Evolutionary conservation across 345 rosid species (phyloP).

Genomic region (Schrenkiella parvula): DNA sequence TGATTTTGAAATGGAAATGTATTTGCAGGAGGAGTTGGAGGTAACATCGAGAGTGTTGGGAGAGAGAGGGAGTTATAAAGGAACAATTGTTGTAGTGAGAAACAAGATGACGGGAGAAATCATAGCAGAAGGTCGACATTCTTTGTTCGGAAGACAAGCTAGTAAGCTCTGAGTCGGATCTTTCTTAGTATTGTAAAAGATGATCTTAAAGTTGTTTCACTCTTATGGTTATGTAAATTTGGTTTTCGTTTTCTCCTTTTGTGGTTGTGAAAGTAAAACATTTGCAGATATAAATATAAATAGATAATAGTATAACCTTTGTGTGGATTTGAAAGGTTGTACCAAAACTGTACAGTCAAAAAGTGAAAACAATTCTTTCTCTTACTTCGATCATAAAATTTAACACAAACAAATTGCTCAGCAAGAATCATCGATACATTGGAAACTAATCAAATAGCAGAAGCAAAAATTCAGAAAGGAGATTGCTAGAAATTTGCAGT

Average conservation of each 20-base stretch:
- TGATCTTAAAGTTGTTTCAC: neutral
- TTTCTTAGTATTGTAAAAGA: neutral
- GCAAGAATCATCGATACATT: neutral
- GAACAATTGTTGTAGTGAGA: constrained; percentile 59
- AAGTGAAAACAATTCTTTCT: neutral
- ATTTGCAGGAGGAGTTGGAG: constrained; percentile 75
- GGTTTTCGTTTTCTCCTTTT: neutral
- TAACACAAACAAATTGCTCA: neutral
- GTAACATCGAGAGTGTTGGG: constrained; percentile 69
- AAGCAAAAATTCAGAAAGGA: neutral
- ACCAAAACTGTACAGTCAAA: neutral
- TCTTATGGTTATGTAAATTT: neutral
- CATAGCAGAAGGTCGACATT: constrained; percentile 94
- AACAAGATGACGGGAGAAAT: constrained; percentile 73
- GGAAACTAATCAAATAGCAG: neutral
- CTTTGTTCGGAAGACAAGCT: constrained; percentile 55
- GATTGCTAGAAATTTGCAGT: neutral
- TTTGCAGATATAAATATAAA: neutral
- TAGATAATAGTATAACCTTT: neutral
- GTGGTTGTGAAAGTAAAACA: neutral
- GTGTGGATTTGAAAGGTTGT: neutral
- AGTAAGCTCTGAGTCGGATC: constrained; percentile 56
- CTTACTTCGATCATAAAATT: neutral
- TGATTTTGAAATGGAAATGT: neutral
- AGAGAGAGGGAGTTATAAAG: constrained; percentile 61